A percentile compares a stretch with the other conserved stretches of the same genome.
Conservation (phyloP, 257 asterid species). For the Penstemon eatonii region DNA sequence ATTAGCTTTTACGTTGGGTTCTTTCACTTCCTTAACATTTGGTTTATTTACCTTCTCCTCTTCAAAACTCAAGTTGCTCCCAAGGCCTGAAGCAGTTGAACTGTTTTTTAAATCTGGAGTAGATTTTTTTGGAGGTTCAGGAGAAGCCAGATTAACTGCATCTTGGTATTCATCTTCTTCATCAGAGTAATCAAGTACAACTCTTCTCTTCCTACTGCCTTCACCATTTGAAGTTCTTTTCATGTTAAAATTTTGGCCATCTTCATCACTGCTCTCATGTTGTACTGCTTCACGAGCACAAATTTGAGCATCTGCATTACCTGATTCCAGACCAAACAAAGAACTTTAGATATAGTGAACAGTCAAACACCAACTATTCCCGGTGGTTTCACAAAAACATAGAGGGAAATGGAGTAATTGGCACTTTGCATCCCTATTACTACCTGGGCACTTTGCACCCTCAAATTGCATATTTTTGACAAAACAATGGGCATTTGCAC, state of each 20-base stretch:
- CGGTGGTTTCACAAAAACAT: slow-evolving; percentile 6
- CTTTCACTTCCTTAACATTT: slow-evolving; percentile 41
- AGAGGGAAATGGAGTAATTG: neutral
- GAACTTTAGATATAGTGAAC: slow-evolving; percentile 20
- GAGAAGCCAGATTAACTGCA: slow-evolving; percentile 65
- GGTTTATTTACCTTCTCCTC: slow-evolving; percentile 51
- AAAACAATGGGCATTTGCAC: too few species aligned
- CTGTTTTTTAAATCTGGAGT: slow-evolving; percentile 37
- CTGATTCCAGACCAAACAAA: slow-evolving; percentile 33
- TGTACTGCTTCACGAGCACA: slow-evolving; percentile 59
- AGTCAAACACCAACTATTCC: slow-evolving; percentile 13
- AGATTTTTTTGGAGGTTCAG: slow-evolving; percentile 68
- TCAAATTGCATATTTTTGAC: too few species aligned
- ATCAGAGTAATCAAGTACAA: slow-evolving; percentile 71
- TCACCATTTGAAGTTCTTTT: slow-evolving; percentile 61
- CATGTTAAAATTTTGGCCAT: slow-evolving; percentile 52
- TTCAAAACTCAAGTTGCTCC: slow-evolving; percentile 45
- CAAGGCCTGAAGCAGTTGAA: slow-evolving; percentile 41
- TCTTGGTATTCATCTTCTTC: slow-evolving; percentile 80
- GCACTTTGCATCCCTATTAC: neutral
- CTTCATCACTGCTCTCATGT: slow-evolving; percentile 70
- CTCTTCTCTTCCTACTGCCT: slow-evolving; percentile 81
- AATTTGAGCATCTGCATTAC: slow-evolving; percentile 70
- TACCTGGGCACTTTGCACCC: too few species aligned
- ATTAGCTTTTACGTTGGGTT: slow-evolving; percentile 38